A percentile compares a stretch with the other conserved stretches of the same genome.
phyloP scores from a whole-genome alignment of 139 green algal genomes.

The Mesotaenium endlicherianum region DNA sequence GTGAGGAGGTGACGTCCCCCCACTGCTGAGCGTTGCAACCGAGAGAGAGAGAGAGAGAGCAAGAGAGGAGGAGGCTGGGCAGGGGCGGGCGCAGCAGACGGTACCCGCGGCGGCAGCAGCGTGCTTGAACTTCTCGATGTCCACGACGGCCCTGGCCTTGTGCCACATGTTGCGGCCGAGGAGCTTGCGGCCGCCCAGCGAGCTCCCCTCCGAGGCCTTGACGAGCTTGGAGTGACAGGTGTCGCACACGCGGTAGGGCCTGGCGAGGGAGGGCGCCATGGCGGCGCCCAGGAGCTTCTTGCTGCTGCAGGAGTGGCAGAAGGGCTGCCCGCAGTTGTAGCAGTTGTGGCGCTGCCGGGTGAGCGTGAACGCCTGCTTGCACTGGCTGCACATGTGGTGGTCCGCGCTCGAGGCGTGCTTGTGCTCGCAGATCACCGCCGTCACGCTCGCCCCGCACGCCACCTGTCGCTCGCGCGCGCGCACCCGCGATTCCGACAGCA shows the following conservation, averaged over 20 bases:
- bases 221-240: constrained; percentile 19
- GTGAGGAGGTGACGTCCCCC: too few species aligned
- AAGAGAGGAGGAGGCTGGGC: not conserved
- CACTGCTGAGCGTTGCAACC: too few species aligned
- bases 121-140: not conserved
- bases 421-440: constrained; percentile 25
- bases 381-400: constrained; percentile 24
- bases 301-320: constrained; percentile 42
- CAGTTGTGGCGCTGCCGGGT: constrained; percentile 25
- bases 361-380: constrained; percentile 16
- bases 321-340: constrained; percentile 37
- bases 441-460: constrained; percentile 29
- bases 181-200: not conserved
- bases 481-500: not conserved
- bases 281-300: constrained; percentile 9
- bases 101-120: not conserved
- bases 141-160: not conserved
- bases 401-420: constrained; percentile 22
- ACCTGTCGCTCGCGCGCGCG: not conserved
- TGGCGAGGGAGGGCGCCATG: constrained; percentile 15
- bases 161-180: not conserved
- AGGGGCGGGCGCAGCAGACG: not conserved
- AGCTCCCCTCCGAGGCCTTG: not conserved
- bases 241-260: constrained; percentile 32
- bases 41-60: not conserved